Conservation (phyloP, 2,329 filamentous ascomycete genomes). For the Fusarium sp. region DNA sequence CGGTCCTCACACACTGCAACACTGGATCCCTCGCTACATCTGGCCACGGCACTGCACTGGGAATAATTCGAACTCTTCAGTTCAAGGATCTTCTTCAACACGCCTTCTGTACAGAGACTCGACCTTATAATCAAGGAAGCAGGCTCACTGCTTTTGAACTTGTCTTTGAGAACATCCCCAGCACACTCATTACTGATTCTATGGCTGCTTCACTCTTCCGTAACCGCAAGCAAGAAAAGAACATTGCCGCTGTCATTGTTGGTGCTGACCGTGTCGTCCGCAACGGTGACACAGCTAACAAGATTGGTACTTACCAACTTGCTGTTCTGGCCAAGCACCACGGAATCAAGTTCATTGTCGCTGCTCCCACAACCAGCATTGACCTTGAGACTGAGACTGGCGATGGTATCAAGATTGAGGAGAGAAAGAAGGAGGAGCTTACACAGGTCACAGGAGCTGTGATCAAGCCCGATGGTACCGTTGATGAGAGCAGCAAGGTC, state of each 20-base stretch:
- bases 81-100: constrained; percentile 73
- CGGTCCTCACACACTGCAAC: constrained; percentile 97
- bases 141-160: constrained; percentile 95
- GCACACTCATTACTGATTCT: constrained; percentile 92
- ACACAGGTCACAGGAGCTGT: constrained; percentile 84
- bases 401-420: constrained; percentile 86
- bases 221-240: constrained; percentile 67
- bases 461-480: constrained; percentile 67
- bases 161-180: constrained; percentile 90
- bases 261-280: constrained; percentile 94
- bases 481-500: constrained; percentile 71
- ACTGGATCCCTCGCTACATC: constrained; percentile 96
- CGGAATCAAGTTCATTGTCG: constrained; percentile 92
- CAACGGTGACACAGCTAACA: constrained; percentile 98
- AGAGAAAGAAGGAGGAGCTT: constrained; percentile 82
- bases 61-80: constrained; percentile 88
- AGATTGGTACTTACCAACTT: constrained; percentile 94
- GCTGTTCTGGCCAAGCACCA: constrained; percentile 91
- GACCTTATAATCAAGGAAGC: constrained; percentile 97
- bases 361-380: constrained; percentile 93
- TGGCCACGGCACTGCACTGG: constrained; percentile 95
- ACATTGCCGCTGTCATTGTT: constrained; percentile 88
- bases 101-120: constrained; percentile 95
- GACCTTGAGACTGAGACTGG: constrained; percentile 84
- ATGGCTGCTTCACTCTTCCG: constrained; percentile 91